Evolutionary conservation across 352 stramenopile species (phyloP), one percentile per base, ranked within the genome.

Genomic region (Pythium inflatum): DNA sequence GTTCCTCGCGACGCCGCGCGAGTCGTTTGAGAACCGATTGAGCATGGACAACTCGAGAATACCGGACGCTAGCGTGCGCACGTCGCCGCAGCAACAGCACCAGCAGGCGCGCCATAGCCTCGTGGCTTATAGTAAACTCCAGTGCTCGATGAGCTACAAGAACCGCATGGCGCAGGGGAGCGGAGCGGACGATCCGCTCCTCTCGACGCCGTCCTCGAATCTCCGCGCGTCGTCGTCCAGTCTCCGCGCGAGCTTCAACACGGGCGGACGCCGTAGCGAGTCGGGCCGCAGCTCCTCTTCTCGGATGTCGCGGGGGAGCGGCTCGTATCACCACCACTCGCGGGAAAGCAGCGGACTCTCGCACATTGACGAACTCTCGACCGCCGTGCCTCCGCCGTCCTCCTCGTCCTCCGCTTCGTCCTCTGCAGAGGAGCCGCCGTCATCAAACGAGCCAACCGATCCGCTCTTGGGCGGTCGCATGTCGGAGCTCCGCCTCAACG

Each of bases 141-240:
- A 81, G 54, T 92, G 82, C 73, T 94, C 86, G 50, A 95, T 95
- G 88, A 88, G 78, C 30, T 95, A 95, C 79, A 95, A 93, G 76
- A 95, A 93, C 75, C 88, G 86, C 41, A 70, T 68, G 63, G 63
- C 60, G 25, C 51, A 56, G 20, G 53, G 38, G 2, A 43, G 61
- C 33, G 31, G 45, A n/a, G 31, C 57, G 20, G 64, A 66, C 28
- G 33, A 64, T 20, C 40, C 28, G 49, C 46, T 56, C n/a, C 50
- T 58, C 50, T 59, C 46, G 14, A 24, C 25, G 6, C 22, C 58
- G 28, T 56, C 58, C 30, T 34, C 43, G 8, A 20, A n/a, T n/a
- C n/a, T n/a, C n/a, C n/a, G 40, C 20, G 27, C 40, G 18, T 70
- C 62, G 30, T 34, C 49, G 1, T 38, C 5, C 45, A 53, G 7